Base-by-base conservation (phyloP, 305 asterid genomes). In the Fraxinus velutina region DNA sequence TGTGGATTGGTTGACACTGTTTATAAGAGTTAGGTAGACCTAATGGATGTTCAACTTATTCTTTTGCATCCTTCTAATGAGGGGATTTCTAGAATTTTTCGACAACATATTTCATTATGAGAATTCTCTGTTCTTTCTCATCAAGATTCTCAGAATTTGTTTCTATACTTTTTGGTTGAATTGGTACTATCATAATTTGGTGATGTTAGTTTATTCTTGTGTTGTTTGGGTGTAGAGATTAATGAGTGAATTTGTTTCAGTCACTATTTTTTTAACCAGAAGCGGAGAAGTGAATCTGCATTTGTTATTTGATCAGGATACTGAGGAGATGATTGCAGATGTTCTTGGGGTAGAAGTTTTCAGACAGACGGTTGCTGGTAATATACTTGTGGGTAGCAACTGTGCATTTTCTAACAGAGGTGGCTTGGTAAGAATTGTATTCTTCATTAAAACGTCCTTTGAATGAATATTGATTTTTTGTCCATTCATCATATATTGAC, bases 261-360 rank as follows among this genome's bases (percentile, higher is more conserved):
- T 17, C 27, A 55, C 66, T 17, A 55, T 55, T 55, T 52, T 52
- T 55, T 42, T 50, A 55, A 55, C 27, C 27, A 17, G 72, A 62
- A 62, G n/a, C 2, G 13, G 72, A 62, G 72, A 22, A 68, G 37
- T 68, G 74, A 68, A 68, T 68, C 22, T 70, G 37, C 22, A 15
- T 68, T 68, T 71, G 4, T 15, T 57, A 42, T 73, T 74, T 81
- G 64, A 17, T 78, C 86, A 95, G 99, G 99, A 92, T 87, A 95
- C 99, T 15, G 99, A 95, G 89, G 98, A 94, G 81, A 34, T 95
- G 88, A 92, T 95, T 79, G 95, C 95, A 6, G 98, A 95, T 91
- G 92, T 91, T 83, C 97, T 95, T 3, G 98, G 98, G 13, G 98
- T 95, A 6, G 98, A 95, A 86, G 98, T 95, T 78, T 95, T 93